These are phyloP conservation scores for Poa annua DNA, from an alignment of 176 grass and related monocot genomes.

Conservation along the genomic window DNA sequence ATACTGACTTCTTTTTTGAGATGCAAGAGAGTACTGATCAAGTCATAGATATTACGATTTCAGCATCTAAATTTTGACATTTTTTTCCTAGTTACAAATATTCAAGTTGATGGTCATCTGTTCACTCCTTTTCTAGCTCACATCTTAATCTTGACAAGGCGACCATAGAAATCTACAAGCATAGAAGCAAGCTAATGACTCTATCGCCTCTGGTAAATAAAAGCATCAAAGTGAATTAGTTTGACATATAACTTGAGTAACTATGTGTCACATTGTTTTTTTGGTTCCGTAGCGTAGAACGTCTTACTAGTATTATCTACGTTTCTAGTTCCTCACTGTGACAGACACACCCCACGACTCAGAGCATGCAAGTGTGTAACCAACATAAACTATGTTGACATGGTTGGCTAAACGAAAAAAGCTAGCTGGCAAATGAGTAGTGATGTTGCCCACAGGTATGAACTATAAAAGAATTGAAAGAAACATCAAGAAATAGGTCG, in stretches of 20 bases:
- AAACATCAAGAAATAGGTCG: neutral
- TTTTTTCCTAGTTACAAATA: neutral
- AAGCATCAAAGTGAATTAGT: constrained; percentile 2
- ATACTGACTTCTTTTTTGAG: neutral
- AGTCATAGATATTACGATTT: constrained; percentile 2
- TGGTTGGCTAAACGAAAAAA: neutral
- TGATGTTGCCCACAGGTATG: neutral
- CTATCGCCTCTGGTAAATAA: neutral
- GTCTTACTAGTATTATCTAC: neutral
- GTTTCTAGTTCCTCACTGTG: neutral
- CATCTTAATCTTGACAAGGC: neutral
- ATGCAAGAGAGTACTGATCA: neutral
- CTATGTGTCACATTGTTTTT: neutral
- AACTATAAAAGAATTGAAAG: neutral
- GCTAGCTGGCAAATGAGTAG: neutral
- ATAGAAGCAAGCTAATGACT: neutral
- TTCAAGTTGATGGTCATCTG: neutral
- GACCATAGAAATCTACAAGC: neutral
- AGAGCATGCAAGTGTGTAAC: constrained; percentile 21
- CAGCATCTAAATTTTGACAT: neutral
- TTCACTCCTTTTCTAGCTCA: neutral
- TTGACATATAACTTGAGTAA: neutral
- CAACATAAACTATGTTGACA: neutral
- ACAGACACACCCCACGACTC: neutral
- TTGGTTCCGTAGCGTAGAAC: neutral